Evolutionary conservation across 176 grass and related monocot species (phyloP), one percentile per base, ranked within the genome.

Genomic region (Panicum miliaceum): DNA sequence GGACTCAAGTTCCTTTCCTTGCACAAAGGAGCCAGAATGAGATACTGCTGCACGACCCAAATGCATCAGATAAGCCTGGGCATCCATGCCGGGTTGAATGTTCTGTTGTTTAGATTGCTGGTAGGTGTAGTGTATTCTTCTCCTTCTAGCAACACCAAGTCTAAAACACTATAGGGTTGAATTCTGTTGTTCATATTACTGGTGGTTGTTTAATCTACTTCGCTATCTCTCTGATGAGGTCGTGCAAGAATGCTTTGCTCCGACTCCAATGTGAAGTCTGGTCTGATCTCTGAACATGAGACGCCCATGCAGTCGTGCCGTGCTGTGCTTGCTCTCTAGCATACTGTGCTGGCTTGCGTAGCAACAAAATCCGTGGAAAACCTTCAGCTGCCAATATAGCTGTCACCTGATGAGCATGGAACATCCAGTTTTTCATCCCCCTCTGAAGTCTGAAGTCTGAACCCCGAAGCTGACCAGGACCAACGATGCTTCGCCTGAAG

Each of bases 401-500:
- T 29, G 23, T 50, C 11, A 29, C 8, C 60, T 29, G 60, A 63
- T 8, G 12, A 4, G 38, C 4, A 7, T 5, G 15, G 22, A 27
- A 57, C 54, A 23, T 22, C 22, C 22, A 3, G 8, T 57, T n/a
- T n/a, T 56, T 56, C 8, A n/a, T 53, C 7, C 18, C 18, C 7
- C 12, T 15, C 11, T 23, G 20, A n/a, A n/a, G n/a, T n/a, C n/a
- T n/a, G n/a, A n/a, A n/a, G n/a, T 77, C 51, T 57, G 32, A 54
- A 57, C 46, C 18, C 3, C 32, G 70, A 32, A 27, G 25, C 47
- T 54, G 34, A 16, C 22, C 56, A 11, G 25, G 22, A 4, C 25
- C 60, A n/a, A 32, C 29, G 41, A 29, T 45, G 13, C 70, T 73
- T 75, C 47, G 27, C 48, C 51, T 40, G 73, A 76, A 58, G 51